Conservation (phyloP, 1,284 basidiomycete genomes). For the Trametes hirsuta region DNA sequence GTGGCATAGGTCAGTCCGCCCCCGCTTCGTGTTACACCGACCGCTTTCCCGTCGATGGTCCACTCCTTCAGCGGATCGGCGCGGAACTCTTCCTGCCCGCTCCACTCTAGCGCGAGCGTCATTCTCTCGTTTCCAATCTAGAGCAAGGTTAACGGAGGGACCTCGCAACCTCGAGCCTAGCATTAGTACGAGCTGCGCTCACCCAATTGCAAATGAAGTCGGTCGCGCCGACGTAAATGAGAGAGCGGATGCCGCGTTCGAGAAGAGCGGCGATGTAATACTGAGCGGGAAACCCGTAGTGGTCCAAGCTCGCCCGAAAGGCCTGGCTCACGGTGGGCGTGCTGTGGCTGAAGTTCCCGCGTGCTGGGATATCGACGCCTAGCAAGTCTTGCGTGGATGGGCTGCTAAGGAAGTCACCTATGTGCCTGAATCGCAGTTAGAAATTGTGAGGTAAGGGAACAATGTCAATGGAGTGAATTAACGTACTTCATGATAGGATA, state of each 20-base stretch:
- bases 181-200: conserved; percentile 47
- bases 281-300: conserved; percentile 44
- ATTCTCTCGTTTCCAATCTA: conserved; percentile 63
- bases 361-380: conserved; percentile 52
- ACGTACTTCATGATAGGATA: conserved; percentile 26
- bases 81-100: conserved; percentile 52
- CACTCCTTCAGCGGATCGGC: conserved; percentile 54
- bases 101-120: conserved; percentile 66
- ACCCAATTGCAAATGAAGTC: conserved; percentile 82
- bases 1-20: conserved; percentile 68
- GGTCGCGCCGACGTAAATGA: conserved; percentile 76
- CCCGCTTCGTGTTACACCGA: conserved; percentile 60
- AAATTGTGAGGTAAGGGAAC: background rate
- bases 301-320: conserved; percentile 46
- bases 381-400: conserved; percentile 56
- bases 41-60: conserved; percentile 50
- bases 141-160: background rate
- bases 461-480: background rate
- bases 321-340: conserved; percentile 42
- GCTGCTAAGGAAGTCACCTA: conserved; percentile 56
- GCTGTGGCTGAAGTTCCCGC: conserved; percentile 45
- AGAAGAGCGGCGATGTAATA: conserved; percentile 71
- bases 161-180: background rate
- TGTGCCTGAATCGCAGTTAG: conserved; percentile 34
- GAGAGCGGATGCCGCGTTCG: conserved; percentile 69